These are phyloP conservation scores for Penicillium corylophilum DNA, from an alignment of 2,329 filamentous ascomycete species.

Conservation along the genomic window DNA sequence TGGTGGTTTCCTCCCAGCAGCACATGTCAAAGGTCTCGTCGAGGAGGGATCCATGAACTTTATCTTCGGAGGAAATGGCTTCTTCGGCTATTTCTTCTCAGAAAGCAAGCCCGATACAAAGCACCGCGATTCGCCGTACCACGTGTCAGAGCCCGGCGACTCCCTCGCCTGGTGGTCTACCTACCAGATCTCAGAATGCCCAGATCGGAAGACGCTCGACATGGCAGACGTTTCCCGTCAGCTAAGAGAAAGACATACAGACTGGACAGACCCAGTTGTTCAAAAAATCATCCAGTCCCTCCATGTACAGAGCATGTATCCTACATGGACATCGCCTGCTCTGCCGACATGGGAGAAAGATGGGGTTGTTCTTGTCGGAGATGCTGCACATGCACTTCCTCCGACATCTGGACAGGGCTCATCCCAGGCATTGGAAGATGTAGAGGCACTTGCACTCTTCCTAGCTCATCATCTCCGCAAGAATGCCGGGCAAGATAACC, in stretches of 20 bases:
- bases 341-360: slow-evolving; percentile 50
- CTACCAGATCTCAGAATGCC: slow-evolving; percentile 34
- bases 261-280: slow-evolving; percentile 51
- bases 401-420: slow-evolving; percentile 57
- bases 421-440: slow-evolving; percentile 58
- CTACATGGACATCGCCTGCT: slow-evolving; percentile 49
- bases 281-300: slow-evolving; percentile 40
- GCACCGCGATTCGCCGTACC: slow-evolving; percentile 25
- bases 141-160: slow-evolving; percentile 30
- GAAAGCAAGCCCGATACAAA: slow-evolving; percentile 20
- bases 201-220: slow-evolving; percentile 33
- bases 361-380: slow-evolving; percentile 55
- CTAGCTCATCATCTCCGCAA: slow-evolving; percentile 32
- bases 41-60: slow-evolving; percentile 43
- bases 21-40: slow-evolving; percentile 29
- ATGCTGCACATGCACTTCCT: slow-evolving; percentile 58
- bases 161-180: slow-evolving; percentile 50
- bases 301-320: slow-evolving; percentile 46
- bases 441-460: slow-evolving; percentile 47
- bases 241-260: slow-evolving; percentile 41
- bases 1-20: slow-evolving; percentile 46
- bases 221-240: slow-evolving; percentile 33
- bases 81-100: slow-evolving; percentile 51
- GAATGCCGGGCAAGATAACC: neutral
- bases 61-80: slow-evolving; percentile 50